Percentiles rank a stretch among this genome's conserved stretches.
Conservation (phyloP, 805 yeast species). For the Metschnikowia baotianmanensis region DNA sequence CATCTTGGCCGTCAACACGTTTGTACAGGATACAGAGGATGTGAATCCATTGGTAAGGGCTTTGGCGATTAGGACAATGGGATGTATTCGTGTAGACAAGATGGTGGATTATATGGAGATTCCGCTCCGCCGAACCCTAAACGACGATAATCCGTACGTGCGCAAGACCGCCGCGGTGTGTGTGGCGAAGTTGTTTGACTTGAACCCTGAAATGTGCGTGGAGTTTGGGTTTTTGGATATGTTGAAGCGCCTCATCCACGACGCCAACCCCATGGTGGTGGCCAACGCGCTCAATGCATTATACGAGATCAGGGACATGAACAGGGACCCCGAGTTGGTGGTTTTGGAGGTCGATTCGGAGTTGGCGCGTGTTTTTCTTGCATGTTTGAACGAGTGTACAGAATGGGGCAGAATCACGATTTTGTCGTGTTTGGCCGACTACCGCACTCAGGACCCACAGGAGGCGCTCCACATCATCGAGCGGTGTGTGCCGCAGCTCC, state of each 20-base stretch:
- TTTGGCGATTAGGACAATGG: slow-evolving; percentile 97
- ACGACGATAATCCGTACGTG: slow-evolving; percentile 95
- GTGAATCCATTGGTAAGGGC: slow-evolving; percentile 96
- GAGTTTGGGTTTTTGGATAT: slow-evolving; percentile 82
- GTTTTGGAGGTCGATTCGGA: slow-evolving; percentile 39
- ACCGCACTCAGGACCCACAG: slow-evolving; percentile 48
- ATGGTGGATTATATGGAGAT: slow-evolving; percentile 93
- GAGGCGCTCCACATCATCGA: slow-evolving; percentile 88
- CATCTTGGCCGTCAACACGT: slow-evolving; percentile 94
- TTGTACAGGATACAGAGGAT: slow-evolving; percentile 92
- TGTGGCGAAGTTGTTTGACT: slow-evolving; percentile 90
- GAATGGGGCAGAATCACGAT: slow-evolving; percentile 98
- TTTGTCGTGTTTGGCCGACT: slow-evolving; percentile 75
- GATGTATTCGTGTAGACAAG: slow-evolving; percentile 92
- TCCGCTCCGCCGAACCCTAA: slow-evolving; percentile 79
- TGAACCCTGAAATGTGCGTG: slow-evolving; percentile 74
- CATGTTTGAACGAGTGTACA: slow-evolving; percentile 93
- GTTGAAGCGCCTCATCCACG: slow-evolving; percentile 67
- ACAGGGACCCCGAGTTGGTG: slow-evolving; percentile 43
- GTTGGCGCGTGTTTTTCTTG: slow-evolving; percentile 59
- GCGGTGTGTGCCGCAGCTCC: slow-evolving; percentile 89
- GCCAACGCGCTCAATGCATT: slow-evolving; percentile 90
- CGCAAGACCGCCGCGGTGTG: slow-evolving; percentile 97
- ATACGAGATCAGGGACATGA: slow-evolving; percentile 74
- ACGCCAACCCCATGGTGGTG: slow-evolving; percentile 94